Evolutionary conservation across 225 moss, liverwort and hornwort species (phyloP), one percentile per base, ranked within the genome.

Genomic region (Climacium dendroides): DNA sequence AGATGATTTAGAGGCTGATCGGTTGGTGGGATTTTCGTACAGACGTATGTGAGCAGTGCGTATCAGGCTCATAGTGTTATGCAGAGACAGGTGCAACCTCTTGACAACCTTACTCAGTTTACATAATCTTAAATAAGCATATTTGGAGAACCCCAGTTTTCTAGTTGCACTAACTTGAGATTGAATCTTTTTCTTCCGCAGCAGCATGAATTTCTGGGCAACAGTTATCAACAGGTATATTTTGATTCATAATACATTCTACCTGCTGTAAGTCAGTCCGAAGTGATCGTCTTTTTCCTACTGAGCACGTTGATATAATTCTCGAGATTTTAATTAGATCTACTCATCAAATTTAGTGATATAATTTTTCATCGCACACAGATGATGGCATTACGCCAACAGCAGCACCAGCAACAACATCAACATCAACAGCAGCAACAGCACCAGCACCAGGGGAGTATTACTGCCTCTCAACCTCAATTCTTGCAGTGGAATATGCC

Each of bases 201-300:
- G 93, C 91, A 93, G 86, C 91, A 93, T 89, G 91, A 93, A 86
- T 93, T 91, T 89, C 24, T 93, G 83, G 93, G 93, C 60, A 93
- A 90, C 86, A 93, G 77, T 90, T 91, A 93, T 74, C 93, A 93
- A 50, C 91, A 93, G 91, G 93, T 91, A 88, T 15, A 50, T 26
- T 53, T 70, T 87, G 73, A 72, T 35, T 15, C 32, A 3, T 25
- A n/a, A 58, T 48, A 30, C 50, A 28, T 60, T 50, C 13, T 65
- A 19, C 67, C 59, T 76, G 74, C 69, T 81, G 34, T 41, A 45
- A 45, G 61, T 77, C 52, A 77, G 50, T 58, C 39, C 79, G 28
- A 47, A 15, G n/a, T 57, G 45, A 65, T 85, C 55, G 35, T 43
- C 16, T 48, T 55, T 17, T 26, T 54, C 45, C 45, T 16, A 34